A percentile compares a stretch with the other conserved stretches of the same genome.
phyloP scores from a whole-genome alignment of 768 basidiomycete species.

The Agrocybe pediades region DNA sequence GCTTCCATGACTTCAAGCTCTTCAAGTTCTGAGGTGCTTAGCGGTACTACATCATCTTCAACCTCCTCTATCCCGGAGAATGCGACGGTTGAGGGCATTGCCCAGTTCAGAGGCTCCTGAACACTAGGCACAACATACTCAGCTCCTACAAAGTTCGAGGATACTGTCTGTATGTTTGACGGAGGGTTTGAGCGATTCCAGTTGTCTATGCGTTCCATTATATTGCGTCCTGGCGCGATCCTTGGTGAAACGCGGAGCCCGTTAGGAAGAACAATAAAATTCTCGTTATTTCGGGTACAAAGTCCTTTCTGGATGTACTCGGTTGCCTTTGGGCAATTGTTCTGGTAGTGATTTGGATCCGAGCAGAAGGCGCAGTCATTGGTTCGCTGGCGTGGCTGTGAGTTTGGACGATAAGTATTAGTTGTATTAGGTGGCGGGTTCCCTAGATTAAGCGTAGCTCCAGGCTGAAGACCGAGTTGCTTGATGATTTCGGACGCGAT shows the following conservation, averaged over 20 bases:
- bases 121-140: no score
- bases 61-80: background rate
- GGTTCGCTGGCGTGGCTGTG: background rate
- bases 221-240: constrained; percentile 3
- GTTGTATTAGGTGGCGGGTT: background rate
- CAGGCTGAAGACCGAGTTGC: background rate
- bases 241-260: background rate
- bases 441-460: background rate
- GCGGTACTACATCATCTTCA: background rate
- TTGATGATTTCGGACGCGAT: background rate
- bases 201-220: constrained; percentile 14
- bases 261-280: constrained; percentile 6
- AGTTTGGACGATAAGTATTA: no score
- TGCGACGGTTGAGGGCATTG: background rate
- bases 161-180: background rate
- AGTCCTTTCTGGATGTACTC: constrained; percentile 11
- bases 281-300: constrained; percentile 2
- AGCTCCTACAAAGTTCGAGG: background rate
- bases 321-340: background rate
- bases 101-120: background rate
- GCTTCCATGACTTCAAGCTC: constrained; percentile 3
- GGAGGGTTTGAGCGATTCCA: constrained; percentile 5
- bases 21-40: background rate
- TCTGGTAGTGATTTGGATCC: constrained; percentile 1
- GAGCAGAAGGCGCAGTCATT: constrained; percentile 10